Conservation (phyloP, 2,329 filamentous ascomycete genomes). For the Trichoderma asperellum region DNA sequence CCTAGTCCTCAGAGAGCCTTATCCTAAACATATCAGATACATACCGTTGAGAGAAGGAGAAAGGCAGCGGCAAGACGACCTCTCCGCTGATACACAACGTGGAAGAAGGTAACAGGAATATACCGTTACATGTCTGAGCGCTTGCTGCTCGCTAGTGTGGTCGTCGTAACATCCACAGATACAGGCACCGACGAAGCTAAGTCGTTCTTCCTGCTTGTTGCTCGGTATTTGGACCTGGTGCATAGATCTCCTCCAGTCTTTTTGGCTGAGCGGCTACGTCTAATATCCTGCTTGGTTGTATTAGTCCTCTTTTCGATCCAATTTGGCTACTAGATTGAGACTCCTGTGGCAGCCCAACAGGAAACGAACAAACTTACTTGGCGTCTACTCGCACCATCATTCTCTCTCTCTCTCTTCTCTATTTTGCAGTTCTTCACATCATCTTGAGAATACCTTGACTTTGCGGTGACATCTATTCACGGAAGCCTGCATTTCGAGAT, state of each 20-base stretch:
- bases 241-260: not conserved
- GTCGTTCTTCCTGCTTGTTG: not conserved
- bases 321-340: not conserved
- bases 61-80: not conserved
- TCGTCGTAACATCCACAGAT: not conserved
- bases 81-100: not conserved
- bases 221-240: not conserved
- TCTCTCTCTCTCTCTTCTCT: not conserved
- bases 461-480: not conserved
- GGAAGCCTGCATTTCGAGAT: slow-evolving; percentile 8
- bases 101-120: not conserved
- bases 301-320: not conserved
- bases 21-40: not conserved
- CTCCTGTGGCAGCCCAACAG: not conserved
- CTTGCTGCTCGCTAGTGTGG: not conserved
- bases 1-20: not conserved
- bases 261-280: not conserved
- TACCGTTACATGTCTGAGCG: not conserved
- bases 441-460: not conserved
- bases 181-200: not conserved
- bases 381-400: not conserved
- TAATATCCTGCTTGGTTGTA: not conserved
- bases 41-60: not conserved
- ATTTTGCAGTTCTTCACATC: not conserved
- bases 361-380: not conserved